phyloP scores from a whole-genome alignment of 768 basidiomycete species.

The Trametes cingulata region DNA sequence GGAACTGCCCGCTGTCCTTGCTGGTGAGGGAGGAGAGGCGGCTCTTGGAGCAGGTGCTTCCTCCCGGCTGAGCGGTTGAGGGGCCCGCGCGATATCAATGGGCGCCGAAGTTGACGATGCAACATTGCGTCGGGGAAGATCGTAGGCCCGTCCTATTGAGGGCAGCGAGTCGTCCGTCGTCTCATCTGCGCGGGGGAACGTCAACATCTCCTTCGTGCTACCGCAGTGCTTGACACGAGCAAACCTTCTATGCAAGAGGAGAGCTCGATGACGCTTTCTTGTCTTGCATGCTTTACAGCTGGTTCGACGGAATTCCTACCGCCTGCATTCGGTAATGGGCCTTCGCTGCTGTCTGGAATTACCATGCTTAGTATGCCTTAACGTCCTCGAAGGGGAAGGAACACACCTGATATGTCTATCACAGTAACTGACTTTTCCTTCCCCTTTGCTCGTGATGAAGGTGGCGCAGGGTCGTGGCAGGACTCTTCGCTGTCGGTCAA shows the following conservation, averaged over 20 bases:
- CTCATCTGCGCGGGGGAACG: not conserved
- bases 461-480: not conserved
- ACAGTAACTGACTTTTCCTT: not conserved
- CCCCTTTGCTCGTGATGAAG: not conserved
- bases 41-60: not conserved
- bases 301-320: too few species aligned
- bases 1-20: slow-evolving; percentile 7
- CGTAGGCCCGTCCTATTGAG: slow-evolving; percentile 4
- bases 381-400: not conserved
- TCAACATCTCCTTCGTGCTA: not conserved
- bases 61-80: not conserved
- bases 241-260: not conserved
- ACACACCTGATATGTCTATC: slow-evolving; percentile 11
- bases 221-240: too few species aligned
- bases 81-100: too few species aligned
- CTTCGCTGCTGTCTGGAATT: not conserved
- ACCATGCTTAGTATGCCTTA: not conserved
- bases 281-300: not conserved
- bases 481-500: slow-evolving; percentile 18
- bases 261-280: too few species aligned
- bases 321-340: too few species aligned
- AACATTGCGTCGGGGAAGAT: not conserved
- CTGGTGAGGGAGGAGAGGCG: not conserved
- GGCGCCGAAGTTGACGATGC: too few species aligned
- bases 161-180: slow-evolving; percentile 14